A percentile compares a stretch with the other conserved stretches of the same genome.
Conservation (phyloP, 2,329 filamentous ascomycete species). For the Aspergillus sp. region DNA sequence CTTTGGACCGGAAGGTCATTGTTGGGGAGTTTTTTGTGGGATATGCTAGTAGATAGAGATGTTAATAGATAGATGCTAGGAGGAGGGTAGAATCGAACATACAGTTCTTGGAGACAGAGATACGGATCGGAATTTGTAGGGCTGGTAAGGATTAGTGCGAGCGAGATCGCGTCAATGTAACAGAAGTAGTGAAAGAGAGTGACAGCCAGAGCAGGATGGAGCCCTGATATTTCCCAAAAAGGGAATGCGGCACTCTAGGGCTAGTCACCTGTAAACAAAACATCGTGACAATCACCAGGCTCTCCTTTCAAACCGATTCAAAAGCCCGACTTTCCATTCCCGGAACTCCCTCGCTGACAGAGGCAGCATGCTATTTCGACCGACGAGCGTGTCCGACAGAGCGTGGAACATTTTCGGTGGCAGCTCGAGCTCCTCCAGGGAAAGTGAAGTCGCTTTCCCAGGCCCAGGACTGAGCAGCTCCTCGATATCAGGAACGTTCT, state of each 20-base stretch:
- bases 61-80: too few species aligned
- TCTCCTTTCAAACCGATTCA: slow-evolving; percentile 37
- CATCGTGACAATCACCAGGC: slow-evolving; percentile 6
- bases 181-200: too few species aligned
- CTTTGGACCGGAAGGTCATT: too few species aligned
- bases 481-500: slow-evolving; percentile 24
- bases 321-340: slow-evolving; percentile 46
- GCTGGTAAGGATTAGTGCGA: too few species aligned
- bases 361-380: slow-evolving; percentile 40
- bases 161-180: too few species aligned
- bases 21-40: too few species aligned
- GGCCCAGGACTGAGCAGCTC: slow-evolving; percentile 26
- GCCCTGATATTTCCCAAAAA: too few species aligned
- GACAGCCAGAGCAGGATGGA: too few species aligned
- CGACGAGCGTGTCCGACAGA: slow-evolving; percentile 26
- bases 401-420: slow-evolving; percentile 29
- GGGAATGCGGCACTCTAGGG: slow-evolving; percentile 3
- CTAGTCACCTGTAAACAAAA: slow-evolving; percentile 1
- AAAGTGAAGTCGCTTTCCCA: slow-evolving; percentile 30
- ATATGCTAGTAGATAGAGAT: too few species aligned
- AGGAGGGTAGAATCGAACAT: too few species aligned
- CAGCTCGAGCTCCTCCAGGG: slow-evolving; percentile 42
- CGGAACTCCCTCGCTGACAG: slow-evolving; percentile 41
- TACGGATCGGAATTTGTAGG: too few species aligned
- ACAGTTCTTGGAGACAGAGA: too few species aligned